Evolutionary conservation across 148 eudicot species (phyloP), one percentile per base, ranked within the genome.

Genomic region (Rhododendron molle): DNA sequence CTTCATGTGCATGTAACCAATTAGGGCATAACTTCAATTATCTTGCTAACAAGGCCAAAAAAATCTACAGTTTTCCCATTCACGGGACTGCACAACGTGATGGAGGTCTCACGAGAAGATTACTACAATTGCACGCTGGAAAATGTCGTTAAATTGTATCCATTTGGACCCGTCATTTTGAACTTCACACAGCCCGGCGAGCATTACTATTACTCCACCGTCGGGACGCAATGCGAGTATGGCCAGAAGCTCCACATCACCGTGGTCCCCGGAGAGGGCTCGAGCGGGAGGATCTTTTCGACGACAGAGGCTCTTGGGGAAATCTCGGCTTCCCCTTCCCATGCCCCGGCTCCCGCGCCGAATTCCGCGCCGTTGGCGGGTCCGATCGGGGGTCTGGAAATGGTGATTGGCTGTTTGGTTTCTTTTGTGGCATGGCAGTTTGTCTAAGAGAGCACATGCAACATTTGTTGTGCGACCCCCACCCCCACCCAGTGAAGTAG

Each of bases 241-340:
- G 95, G 95, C 34, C 91, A 84, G 83, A 93, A 93, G 86, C 93
- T 93, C 80, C 93, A 91, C 90, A n/a, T 93, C 86, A 58, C 26
- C 9, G 92, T 93, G 28, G 88, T 78, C 11, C 4, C 88, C 4
- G 87, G 87, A 13, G 83, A 86, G 7, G 93, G 93, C 81, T 46
- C 56, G 1, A 44, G 56, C 20, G 81, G 81, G 32, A 78, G 18
- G 56, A 26, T 20, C 20, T 4, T 1, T 26, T 1, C 56, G 30
- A 2, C 30, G 4, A 40, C 44, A 40, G 4, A 9, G 14, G 9
- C 72, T 1, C 2, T 26, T 16, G 72, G 72, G 23, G 72, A 26
- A 15, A 4, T 30, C 34, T 2, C 20, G 36, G 73, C 56, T 52
- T 52, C 56, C 1, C 30, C 8, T 69, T 26, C 74, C 76, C 44